Conservation (phyloP, 139 green algal species). For the Tetradesmus obliquus region DNA sequence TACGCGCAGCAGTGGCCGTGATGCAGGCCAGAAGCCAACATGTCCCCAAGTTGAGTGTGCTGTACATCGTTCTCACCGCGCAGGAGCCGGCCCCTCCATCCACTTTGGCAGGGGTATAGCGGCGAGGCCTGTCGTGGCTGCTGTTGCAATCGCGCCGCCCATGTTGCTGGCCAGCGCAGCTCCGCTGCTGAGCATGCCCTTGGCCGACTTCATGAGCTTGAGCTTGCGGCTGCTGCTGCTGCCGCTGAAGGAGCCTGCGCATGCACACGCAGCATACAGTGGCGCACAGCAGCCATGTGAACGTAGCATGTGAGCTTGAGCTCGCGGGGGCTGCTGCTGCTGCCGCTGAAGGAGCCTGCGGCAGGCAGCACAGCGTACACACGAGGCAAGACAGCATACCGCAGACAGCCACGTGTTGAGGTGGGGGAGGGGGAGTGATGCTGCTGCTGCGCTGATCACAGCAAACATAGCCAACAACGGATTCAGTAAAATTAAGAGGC, state of each 20-base stretch:
- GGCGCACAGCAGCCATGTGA: not conserved
- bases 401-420: too few relatives aligned
- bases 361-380: not conserved
- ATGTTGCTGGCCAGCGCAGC: constrained; percentile 19
- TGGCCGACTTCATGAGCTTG: constrained; percentile 16
- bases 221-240: not conserved
- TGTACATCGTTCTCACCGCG: not conserved
- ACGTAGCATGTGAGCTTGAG: not conserved
- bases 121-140: not conserved
- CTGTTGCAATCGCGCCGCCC: not conserved
- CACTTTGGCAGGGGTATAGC: constrained; percentile 23
- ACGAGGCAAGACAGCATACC: too few relatives aligned
- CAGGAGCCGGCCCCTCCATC: not conserved
- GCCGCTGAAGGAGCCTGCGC: not conserved
- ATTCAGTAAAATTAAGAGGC: too few relatives aligned
- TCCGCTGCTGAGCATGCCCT: constrained; percentile 3
- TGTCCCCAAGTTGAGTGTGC: not conserved
- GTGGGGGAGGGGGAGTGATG: too few relatives aligned
- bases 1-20: not conserved
- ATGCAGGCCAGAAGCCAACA: not conserved
- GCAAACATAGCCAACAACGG: too few relatives aligned
- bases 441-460: too few relatives aligned
- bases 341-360: not conserved
- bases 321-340: not conserved
- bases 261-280: not conserved